phyloP scores from a whole-genome alignment of 345 rosid genomes.

The Trapa bicornis region DNA sequence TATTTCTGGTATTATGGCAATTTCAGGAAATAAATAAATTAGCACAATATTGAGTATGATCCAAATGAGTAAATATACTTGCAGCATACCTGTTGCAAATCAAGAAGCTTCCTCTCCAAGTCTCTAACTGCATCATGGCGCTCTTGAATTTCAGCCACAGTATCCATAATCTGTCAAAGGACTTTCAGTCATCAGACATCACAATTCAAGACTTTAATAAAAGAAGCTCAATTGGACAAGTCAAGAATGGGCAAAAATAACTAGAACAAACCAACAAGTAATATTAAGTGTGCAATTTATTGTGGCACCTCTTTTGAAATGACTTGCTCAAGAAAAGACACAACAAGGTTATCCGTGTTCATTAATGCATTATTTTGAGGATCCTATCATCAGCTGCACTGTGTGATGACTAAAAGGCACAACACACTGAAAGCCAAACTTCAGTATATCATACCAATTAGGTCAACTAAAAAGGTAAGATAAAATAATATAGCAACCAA shows the following conservation, averaged over 20 bases:
- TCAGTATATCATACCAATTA: neutral
- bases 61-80: constrained; percentile 30
- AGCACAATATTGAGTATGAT: neutral
- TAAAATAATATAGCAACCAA: neutral
- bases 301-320: neutral
- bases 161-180: constrained; percentile 64
- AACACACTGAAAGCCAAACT: neutral
- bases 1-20: neutral
- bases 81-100: constrained; percentile 87
- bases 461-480: neutral
- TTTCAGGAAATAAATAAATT: too few species aligned
- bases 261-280: neutral
- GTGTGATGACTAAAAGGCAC: neutral
- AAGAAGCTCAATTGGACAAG: neutral
- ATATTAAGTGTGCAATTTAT: neutral
- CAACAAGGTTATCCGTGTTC: neutral
- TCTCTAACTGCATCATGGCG: constrained; percentile 90
- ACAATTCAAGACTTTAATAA: neutral
- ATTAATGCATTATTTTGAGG: neutral
- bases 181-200: neutral
- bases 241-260: neutral
- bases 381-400: neutral
- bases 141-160: constrained; percentile 95
- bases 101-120: constrained; percentile 75
- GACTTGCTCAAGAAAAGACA: neutral